Evolutionary conservation across 495 filamentous ascomycete species (phyloP), one percentile per base, ranked within the genome.

Genomic region (Penicillium robsamsonii): DNA sequence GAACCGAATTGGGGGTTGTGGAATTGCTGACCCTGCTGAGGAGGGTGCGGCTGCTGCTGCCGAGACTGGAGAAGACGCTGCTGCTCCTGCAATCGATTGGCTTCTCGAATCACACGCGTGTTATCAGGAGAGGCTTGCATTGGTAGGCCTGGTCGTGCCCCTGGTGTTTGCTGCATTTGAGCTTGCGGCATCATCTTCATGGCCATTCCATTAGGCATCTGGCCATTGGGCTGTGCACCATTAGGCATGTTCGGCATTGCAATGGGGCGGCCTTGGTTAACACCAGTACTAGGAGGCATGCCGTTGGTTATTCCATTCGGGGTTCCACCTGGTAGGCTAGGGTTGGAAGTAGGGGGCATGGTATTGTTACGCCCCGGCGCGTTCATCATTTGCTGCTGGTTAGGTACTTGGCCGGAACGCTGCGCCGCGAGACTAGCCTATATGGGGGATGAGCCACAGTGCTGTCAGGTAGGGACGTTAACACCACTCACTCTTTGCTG

Each of bases 131-230:
- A 75, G 43, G 78, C 70, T 53, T 78, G 78, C 44, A 79, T 76
- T 6, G 83, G 79, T 62, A 88, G 74, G 13, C 85, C 70, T 79
- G 84, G 61, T 73, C 85, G 67, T 75, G 83, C 62, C 80, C 78
- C 52, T 69, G 78, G 65, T 74, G 77, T 68, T 45, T 79, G 73
- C 46, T 87, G 85, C 77, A 95, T 90, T 31, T 85, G 85, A 41
- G 86, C 76, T 60, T 86, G 89, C 44, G 87, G 85, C 57, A 92
- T 78, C 62, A 84, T 83, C 61, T 87, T 85, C 76, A 87, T 82
- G 25, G 79, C 79, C 69, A 88, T 81, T 9, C 73, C 59, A 52
- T 79, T 72, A 55, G 81, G 60, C 73, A 87, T 59, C 73, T 81
- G 66, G 52, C 78, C 73, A 57, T 74, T 79, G 10, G 70, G 58